Conservation (phyloP, 2,329 filamentous ascomycete species). For the Aspergillus jensenii region DNA sequence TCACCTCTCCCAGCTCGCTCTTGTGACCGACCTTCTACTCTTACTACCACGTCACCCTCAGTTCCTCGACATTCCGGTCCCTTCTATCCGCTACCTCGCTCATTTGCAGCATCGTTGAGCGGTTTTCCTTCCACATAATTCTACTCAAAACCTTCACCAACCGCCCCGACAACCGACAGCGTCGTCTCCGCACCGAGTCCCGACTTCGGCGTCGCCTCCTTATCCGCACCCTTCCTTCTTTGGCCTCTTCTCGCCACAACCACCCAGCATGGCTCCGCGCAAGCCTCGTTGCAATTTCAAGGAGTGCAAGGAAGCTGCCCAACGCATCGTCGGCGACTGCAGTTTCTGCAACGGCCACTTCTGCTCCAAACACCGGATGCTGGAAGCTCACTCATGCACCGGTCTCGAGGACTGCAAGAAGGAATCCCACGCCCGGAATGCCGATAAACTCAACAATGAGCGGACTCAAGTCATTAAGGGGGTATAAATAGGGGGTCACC, state of each 20-base stretch:
- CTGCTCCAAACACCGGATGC: constrained; percentile 89
- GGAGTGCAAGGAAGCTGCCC: constrained; percentile 81
- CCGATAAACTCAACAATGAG: constrained; percentile 87
- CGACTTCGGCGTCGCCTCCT: constrained; percentile 15
- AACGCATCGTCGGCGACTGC: constrained; percentile 95
- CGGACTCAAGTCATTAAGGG: constrained; percentile 92
- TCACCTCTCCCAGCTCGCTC: not conserved
- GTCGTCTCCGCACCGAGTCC: constrained; percentile 8
- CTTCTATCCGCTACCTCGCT: not conserved
- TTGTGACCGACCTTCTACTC: constrained; percentile 2
- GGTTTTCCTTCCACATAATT: no score
- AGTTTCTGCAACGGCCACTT: constrained; percentile 91
- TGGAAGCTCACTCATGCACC: constrained; percentile 92
- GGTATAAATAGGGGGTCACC: constrained; percentile 57
- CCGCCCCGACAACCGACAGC: not conserved
- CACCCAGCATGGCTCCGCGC: constrained; percentile 47
- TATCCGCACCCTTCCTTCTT: constrained; percentile 9
- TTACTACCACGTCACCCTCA: constrained; percentile 8
- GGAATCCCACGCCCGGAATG: constrained; percentile 91
- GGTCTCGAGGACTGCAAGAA: constrained; percentile 97
- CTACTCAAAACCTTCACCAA: not conserved
- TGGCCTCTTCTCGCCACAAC: constrained; percentile 4
- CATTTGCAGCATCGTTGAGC: not conserved
- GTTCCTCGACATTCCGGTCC: not conserved
- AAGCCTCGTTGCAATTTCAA: constrained; percentile 79